Conservation (phyloP, 192 early-diverging fungal species). For the Obelidium mucronatum region DNA sequence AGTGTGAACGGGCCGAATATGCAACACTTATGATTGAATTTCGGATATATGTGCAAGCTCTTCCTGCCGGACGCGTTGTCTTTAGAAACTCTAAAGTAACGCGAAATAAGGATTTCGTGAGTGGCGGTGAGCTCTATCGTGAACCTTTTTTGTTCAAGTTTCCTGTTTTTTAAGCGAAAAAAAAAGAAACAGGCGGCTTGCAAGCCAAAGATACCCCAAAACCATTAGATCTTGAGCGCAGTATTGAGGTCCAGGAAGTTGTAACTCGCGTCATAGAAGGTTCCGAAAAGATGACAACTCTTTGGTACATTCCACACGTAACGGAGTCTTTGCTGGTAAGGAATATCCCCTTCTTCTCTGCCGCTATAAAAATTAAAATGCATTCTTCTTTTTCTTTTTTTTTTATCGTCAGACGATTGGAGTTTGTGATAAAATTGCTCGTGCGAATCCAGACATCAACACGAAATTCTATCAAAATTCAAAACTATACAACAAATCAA, state of each 20-base stretch:
- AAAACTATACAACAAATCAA: constrained; percentile 45
- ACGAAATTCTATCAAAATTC: constrained; percentile 49
- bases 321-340: constrained; percentile 56
- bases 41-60: constrained; percentile 23
- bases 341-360: too few species aligned
- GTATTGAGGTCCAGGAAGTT: constrained; percentile 54
- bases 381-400: too few species aligned
- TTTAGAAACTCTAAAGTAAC: constrained; percentile 50
- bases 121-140: too few species aligned
- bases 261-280: constrained; percentile 28
- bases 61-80: constrained; percentile 46
- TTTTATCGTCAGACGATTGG: constrained; percentile 23
- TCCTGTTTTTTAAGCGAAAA: too few species aligned
- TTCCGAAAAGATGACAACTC: constrained; percentile 41
- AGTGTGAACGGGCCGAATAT: constrained; percentile 59
- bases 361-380: too few species aligned
- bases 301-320: constrained; percentile 64
- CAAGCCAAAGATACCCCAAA: constrained; percentile 29
- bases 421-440: constrained; percentile 28
- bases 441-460: constrained; percentile 37
- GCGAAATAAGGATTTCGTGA: constrained; percentile 51
- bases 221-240: constrained; percentile 43
- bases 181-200: too few species aligned
- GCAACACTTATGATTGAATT: constrained; percentile 50
- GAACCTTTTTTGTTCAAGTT: too few species aligned